phyloP scores from a whole-genome alignment of 192 early-diverging fungal genomes.

The Geosiphon pyriformis region DNA sequence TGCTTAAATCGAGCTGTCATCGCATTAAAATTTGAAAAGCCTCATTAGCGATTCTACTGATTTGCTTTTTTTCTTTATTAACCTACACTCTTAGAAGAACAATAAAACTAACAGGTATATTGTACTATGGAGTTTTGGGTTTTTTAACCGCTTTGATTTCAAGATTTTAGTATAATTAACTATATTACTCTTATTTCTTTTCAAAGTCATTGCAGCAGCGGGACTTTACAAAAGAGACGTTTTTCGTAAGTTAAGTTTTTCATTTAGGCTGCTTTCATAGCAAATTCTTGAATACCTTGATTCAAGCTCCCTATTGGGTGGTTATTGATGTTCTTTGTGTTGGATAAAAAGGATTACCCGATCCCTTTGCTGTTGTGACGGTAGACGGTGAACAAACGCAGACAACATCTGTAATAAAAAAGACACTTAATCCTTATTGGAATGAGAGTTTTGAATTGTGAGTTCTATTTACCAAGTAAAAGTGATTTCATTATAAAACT shows the following conservation, averaged over 20 bases:
- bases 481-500: too few species aligned
- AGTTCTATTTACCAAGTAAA: too few species aligned
- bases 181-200: neutral
- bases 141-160: neutral
- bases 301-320: neutral
- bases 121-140: too few species aligned
- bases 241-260: conserved; percentile 57
- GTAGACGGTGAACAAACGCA: conserved; percentile 96
- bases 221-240: conserved; percentile 87
- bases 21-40: neutral
- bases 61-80: neutral
- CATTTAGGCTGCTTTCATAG: too few species aligned
- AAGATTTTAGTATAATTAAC: neutral
- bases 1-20: too few species aligned
- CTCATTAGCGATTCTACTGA: neutral
- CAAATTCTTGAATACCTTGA: neutral
- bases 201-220: conserved; percentile 82
- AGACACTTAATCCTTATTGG: conserved; percentile 95
- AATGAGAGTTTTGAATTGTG: conserved; percentile 84
- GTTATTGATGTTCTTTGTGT: neutral
- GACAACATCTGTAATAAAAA: conserved; percentile 79
- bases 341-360: conserved; percentile 62
- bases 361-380: conserved; percentile 94
- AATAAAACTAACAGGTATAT: conserved; percentile 21
- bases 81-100: conserved; percentile 1